phyloP scores from a whole-genome alignment of 2,329 filamentous ascomycete genomes.

The Calonectria hawksworthii region DNA sequence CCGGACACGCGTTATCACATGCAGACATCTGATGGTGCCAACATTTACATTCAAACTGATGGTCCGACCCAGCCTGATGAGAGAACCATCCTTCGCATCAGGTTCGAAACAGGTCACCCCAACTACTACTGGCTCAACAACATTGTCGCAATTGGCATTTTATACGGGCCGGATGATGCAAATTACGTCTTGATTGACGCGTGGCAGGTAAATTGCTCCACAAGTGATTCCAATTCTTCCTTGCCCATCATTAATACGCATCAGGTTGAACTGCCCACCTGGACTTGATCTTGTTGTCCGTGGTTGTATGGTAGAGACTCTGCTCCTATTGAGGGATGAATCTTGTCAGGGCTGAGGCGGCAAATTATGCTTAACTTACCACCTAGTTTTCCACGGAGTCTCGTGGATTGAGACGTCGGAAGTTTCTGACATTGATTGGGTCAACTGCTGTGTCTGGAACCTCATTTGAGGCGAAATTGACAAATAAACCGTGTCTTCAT shows the following conservation, averaged over 20 bases:
- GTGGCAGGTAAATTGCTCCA: not conserved
- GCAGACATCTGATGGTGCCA: not conserved
- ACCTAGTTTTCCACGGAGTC: not conserved
- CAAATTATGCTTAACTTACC: not conserved
- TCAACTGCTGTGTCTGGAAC: not conserved
- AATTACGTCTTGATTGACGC: constrained; percentile 1
- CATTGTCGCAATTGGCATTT: not conserved
- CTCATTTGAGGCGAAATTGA: not conserved
- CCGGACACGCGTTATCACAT: constrained; percentile 4
- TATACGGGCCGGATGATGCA: not conserved
- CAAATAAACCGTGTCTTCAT: not conserved
- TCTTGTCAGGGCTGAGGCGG: not conserved
- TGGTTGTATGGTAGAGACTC: not conserved
- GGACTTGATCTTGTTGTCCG: not conserved
- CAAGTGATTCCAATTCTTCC: not conserved
- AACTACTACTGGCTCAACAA: not conserved
- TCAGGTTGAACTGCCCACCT: not conserved
- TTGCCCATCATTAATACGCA: not conserved
- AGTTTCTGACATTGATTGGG: not conserved
- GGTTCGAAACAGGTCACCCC: not conserved
- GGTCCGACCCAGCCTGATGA: not conserved
- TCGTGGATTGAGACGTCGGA: not conserved
- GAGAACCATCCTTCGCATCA: not conserved
- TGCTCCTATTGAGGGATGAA: not conserved
- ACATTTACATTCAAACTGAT: not conserved